Conservation (phyloP, 208 protist genomes). For the Wallacemonas collosoma region DNA sequence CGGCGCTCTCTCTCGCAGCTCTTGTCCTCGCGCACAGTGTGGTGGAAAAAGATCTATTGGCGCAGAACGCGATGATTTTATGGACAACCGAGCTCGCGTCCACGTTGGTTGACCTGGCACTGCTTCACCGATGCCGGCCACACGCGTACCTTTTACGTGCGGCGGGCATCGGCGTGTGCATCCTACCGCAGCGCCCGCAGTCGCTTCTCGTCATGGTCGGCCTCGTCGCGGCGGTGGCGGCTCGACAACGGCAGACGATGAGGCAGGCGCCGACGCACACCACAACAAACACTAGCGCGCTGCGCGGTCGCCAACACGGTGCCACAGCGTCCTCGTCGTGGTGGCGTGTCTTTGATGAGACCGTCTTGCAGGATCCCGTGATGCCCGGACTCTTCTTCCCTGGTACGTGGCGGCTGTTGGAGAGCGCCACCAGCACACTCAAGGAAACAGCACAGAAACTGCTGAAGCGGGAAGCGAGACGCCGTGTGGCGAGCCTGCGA, state of each 20-base stretch:
- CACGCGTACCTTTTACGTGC: slow-evolving; percentile 41
- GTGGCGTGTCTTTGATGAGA: slow-evolving; percentile 51
- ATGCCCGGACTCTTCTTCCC: slow-evolving; percentile 47
- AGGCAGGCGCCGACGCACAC: not conserved
- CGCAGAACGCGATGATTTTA: slow-evolving; percentile 28
- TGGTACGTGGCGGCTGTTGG: slow-evolving; percentile 38
- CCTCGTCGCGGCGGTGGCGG: slow-evolving; percentile 46
- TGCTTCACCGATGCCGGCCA: slow-evolving; percentile 30
- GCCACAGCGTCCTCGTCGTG: slow-evolving; percentile 22
- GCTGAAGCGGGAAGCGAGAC: not conserved
- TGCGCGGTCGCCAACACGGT: not conserved
- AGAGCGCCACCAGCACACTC: slow-evolving; percentile 36
- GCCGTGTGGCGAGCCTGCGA: not conserved
- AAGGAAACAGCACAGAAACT: not conserved
- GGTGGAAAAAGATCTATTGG: slow-evolving; percentile 28
- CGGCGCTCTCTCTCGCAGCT: slow-evolving; percentile 39
- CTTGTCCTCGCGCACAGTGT: slow-evolving; percentile 39
- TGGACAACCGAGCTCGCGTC: slow-evolving; percentile 56
- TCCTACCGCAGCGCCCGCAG: slow-evolving; percentile 44
- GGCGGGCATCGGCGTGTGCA: slow-evolving; percentile 35
- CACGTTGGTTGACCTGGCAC: slow-evolving; percentile 41
- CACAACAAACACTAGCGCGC: not conserved
- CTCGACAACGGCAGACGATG: slow-evolving; percentile 33
- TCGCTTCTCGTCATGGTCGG: slow-evolving; percentile 56
- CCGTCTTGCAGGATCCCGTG: slow-evolving; percentile 46